Base-by-base conservation (phyloP, 805 yeast species). In the Lipomyces sp. region DNA sequence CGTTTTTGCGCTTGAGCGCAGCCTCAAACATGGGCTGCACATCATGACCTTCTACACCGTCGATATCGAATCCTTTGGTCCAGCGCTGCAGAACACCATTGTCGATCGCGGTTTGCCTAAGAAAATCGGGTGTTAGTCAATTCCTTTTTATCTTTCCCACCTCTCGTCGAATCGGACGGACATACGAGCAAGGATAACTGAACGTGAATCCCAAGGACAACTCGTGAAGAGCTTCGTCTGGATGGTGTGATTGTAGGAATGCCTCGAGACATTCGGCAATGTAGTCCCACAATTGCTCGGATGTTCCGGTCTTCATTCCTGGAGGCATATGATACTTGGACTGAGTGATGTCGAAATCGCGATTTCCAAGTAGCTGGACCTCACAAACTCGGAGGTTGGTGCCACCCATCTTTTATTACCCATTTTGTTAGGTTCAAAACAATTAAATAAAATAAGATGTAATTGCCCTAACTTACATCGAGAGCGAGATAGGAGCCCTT, bases 41-140 rank as follows among this genome's bases (percentile, higher is more conserved):
- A 76, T 94, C 96, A 65, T 90, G 86, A 71, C 97, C 97, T 81
- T 94, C 98, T 64, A 94, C 97, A 66, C 89, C 91, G 66, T 85
- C 89, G 73, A 94, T 92, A 79, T 94, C 97, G 80, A 90, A 94
- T 71, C 98, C 99, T 82, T 94, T 94, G 70, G 98, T 94, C 98
- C 98, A 94, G 79, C 94, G 86, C 83, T 92, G 97, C 76, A 94
- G 85, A 64, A 89, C 77, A 78, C 98, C 99, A 73, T 85, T 83
- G 82, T 91, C 89, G 78, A 94, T 91, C 67, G 90, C 89, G 72
- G 81, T 78, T 80, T 94, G 99, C 32, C 64, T 61, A 39, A 39
- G n/a, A 24, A 24, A 24, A 24, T 24, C 24, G 24, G 24, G 24
- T 24, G 24, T 24, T 24, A 24, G 24, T 24, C 24, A 24, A 24